These are phyloP conservation scores for Apostasia ramifera DNA, from an alignment of 106 monocot species.

Conservation along the genomic window DNA sequence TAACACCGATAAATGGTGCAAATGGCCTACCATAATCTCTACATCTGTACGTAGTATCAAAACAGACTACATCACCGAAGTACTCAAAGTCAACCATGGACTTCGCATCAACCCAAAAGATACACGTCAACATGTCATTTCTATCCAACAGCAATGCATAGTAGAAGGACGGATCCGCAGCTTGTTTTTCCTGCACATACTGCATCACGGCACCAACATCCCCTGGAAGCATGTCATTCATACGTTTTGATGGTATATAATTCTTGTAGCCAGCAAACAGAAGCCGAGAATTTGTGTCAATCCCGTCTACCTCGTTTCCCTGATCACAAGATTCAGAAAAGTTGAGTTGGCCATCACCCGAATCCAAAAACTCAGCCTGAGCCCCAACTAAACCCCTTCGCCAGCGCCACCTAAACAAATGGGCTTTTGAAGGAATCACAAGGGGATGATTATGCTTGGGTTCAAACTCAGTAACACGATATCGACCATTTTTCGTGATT, in stretches of 20 bases:
- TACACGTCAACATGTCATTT: constrained; percentile 8
- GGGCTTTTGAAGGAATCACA: constrained; percentile 9
- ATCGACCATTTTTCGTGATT: constrained; percentile 20
- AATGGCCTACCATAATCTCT: constrained; percentile 16
- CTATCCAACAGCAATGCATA: constrained; percentile 22
- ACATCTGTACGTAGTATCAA: constrained; percentile 26
- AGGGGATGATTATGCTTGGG: constrained; percentile 25
- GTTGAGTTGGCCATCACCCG: neutral
- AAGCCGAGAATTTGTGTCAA: neutral
- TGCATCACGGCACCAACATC: constrained; percentile 29
- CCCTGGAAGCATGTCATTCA: constrained; percentile 5
- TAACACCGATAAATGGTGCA: constrained; percentile 28
- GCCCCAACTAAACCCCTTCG: constrained; percentile 3
- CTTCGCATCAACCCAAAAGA: constrained; percentile 36
- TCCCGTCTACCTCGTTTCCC: constrained; percentile 1
- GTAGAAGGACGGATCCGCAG: constrained; percentile 22
- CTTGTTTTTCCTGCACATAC: constrained; percentile 23
- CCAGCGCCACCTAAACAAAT: constrained; percentile 12
- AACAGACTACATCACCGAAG: constrained; percentile 36
- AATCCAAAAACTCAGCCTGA: neutral
- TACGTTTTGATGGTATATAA: neutral
- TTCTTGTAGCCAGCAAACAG: neutral
- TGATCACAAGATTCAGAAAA: neutral
- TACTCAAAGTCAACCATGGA: constrained; percentile 23
- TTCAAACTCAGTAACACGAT: constrained; percentile 18